Evolutionary conservation across 2,329 filamentous ascomycete species (phyloP), one percentile per base, ranked within the genome.

Genomic region (Massarina eburnea): DNA sequence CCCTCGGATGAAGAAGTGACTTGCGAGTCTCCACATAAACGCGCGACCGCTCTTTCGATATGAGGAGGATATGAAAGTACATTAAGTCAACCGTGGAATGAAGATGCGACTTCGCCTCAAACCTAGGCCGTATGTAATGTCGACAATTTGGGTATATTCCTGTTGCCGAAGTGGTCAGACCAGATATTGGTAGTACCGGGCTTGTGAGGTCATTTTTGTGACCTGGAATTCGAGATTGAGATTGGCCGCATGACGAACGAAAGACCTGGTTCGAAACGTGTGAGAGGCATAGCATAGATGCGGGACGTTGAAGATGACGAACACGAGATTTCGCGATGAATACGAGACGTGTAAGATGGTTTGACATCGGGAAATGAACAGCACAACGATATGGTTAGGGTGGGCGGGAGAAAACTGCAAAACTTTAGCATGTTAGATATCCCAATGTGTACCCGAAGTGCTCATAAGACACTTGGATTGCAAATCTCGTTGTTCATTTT

Each of bases 241-340:
- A 4, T 8, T 30, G 27, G 12, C 27, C 27, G 27, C 12, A 8
- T 14, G 12, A 30, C 12, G 27, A 4, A 14, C 27, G 27, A 14
- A 26, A 10, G 24, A 26, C 24, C 24, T 26, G 24, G 24, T 7
- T 26, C 10, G 24, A 26, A 26, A 10, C 24, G 10, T 6, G 24
- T 10, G 7, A 26, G 24, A 6, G 24, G 24, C 24, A 26, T 10
- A 10, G 24, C 24, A 26, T 10, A 26, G 24, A 7, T 26, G 10
- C 6, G 24, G 6, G 24, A 10, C 10, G 24, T 26, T 26, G 24
- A 65, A 26, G 10, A 26, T 26, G 24, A 26, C 24, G 2, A 78
- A 62, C 29, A 80, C 67, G 21, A 73, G 71, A 33, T 75, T 71
- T 76, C 76, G 77, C 50, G 66, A 70, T 2, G 71, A 68, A 55